phyloP scores from a whole-genome alignment of 495 filamentous ascomycete genomes.

The Bombardia bombarda region DNA sequence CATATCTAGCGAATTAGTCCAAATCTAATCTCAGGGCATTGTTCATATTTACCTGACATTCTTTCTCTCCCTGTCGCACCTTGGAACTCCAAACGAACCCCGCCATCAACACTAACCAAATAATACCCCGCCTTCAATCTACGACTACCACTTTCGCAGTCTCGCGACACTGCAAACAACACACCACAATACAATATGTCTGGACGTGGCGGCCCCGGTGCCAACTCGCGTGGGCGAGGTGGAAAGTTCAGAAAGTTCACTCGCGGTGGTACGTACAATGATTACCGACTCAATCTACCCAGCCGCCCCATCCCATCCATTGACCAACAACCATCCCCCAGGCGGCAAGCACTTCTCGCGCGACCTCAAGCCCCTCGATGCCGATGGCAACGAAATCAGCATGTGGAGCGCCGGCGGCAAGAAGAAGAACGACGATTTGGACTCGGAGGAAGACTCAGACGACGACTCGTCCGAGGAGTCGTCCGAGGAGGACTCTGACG shows the following conservation, averaged over 20 bases:
- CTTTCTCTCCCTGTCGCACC: neutral
- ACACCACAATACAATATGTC: constrained; percentile 43
- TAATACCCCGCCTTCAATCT: constrained; percentile 12
- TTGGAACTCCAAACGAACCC: neutral
- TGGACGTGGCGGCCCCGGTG: constrained; percentile 49
- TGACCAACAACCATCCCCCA: constrained; percentile 23
- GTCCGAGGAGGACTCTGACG: constrained; percentile 35
- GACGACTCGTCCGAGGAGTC: constrained; percentile 39
- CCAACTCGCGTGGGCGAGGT: constrained; percentile 60
- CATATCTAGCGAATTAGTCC: neutral
- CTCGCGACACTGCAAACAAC: constrained; percentile 2
- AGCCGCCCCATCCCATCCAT: neutral
- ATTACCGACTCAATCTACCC: neutral
- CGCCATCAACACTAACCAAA: neutral
- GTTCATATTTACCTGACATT: neutral
- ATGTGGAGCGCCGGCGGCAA: constrained; percentile 57
- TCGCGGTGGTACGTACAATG: constrained; percentile 62
- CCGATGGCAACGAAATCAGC: constrained; percentile 67
- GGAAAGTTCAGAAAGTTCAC: constrained; percentile 93
- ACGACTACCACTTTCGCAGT: constrained; percentile 5
- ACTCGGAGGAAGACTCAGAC: constrained; percentile 32
- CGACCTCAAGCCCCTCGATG: constrained; percentile 76
- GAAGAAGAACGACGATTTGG: constrained; percentile 2
- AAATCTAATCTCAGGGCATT: neutral
- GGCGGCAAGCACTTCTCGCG: constrained; percentile 93